Evolutionary conservation across 306 rosid species (phyloP).

Genomic region (Begonia loranthoides): DNA sequence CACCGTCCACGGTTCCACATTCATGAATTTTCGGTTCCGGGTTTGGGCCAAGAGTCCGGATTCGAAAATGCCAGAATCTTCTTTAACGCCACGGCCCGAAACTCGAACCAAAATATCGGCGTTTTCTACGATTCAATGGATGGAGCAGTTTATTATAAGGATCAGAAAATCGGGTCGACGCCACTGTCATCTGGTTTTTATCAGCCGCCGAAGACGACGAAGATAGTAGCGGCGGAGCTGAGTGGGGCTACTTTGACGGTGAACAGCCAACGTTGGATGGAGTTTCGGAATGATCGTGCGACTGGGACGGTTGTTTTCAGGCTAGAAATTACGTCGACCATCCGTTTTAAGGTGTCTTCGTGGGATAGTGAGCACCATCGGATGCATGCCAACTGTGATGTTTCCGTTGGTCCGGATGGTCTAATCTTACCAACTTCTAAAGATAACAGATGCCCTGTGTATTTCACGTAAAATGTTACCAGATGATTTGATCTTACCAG

Average conservation of each 20-base stretch:
- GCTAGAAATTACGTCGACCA: slow-evolving; percentile 39
- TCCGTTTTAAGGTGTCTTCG: slow-evolving; percentile 40
- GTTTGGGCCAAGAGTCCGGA: slow-evolving; percentile 33
- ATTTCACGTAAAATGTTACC: too few species aligned
- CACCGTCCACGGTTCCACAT: slow-evolving; percentile 73
- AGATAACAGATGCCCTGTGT: slow-evolving; percentile 54
- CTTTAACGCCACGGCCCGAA: slow-evolving; percentile 46
- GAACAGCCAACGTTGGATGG: slow-evolving; percentile 43
- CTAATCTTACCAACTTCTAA: slow-evolving; percentile 26
- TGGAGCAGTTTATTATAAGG: slow-evolving; percentile 40
- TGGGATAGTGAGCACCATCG: slow-evolving; percentile 60
- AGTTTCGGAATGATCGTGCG: slow-evolving; percentile 37
- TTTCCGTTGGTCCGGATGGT: slow-evolving; percentile 57
- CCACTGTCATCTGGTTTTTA: slow-evolving; percentile 33
- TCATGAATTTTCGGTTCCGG: slow-evolving; percentile 46
- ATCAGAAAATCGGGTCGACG: slow-evolving; percentile 39
- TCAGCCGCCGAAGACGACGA: slow-evolving; percentile 58
- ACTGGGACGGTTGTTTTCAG: slow-evolving; percentile 52
- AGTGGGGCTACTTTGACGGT: slow-evolving; percentile 36
- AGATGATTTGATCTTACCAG: slow-evolving; percentile 38
- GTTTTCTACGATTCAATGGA: slow-evolving; percentile 41
- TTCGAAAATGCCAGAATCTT: slow-evolving; percentile 27
- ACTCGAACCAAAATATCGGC: slow-evolving; percentile 59
- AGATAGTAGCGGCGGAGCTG: slow-evolving; percentile 21
- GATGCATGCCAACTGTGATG: slow-evolving; percentile 60